phyloP scores from a whole-genome alignment of 2,329 filamentous ascomycete species.

The Colletotrichum sojae region DNA sequence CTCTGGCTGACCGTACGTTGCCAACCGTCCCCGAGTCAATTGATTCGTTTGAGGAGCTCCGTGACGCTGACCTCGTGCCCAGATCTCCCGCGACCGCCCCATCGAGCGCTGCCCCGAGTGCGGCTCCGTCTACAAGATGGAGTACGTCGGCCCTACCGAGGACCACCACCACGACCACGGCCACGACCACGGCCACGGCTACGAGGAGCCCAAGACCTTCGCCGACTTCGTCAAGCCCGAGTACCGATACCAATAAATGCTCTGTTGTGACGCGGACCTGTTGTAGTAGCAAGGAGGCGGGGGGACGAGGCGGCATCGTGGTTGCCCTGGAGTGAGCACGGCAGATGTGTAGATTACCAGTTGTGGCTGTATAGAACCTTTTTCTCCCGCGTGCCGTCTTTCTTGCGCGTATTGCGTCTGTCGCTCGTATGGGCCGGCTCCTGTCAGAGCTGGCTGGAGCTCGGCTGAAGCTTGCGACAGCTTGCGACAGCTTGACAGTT shows the following conservation, averaged over 20 bases:
- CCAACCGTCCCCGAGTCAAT: constrained; percentile 32
- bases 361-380: constrained; percentile 46
- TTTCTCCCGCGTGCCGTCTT: constrained; percentile 23
- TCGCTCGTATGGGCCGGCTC: no score
- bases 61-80: constrained; percentile 11
- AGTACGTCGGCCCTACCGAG: constrained; percentile 89
- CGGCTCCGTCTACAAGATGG: constrained; percentile 97
- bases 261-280: constrained; percentile 21
- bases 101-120: constrained; percentile 97
- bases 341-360: constrained; percentile 58
- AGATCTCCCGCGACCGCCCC: constrained; percentile 91
- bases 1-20: constrained; percentile 88
- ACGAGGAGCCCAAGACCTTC: constrained; percentile 94
- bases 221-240: constrained; percentile 96
- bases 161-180: constrained; percentile 72
- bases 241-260: constrained; percentile 79
- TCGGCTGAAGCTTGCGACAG: not conserved
- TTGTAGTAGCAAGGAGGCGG: constrained; percentile 32
- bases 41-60: not conserved
- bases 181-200: constrained; percentile 71
- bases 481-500: constrained; percentile 10
- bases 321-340: constrained; percentile 36
- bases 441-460: no score
- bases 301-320: constrained; percentile 36
- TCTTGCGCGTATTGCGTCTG: not conserved